Base-by-base conservation (phyloP, 1,284 basidiomycete genomes). In the Abortiporus biennis region DNA sequence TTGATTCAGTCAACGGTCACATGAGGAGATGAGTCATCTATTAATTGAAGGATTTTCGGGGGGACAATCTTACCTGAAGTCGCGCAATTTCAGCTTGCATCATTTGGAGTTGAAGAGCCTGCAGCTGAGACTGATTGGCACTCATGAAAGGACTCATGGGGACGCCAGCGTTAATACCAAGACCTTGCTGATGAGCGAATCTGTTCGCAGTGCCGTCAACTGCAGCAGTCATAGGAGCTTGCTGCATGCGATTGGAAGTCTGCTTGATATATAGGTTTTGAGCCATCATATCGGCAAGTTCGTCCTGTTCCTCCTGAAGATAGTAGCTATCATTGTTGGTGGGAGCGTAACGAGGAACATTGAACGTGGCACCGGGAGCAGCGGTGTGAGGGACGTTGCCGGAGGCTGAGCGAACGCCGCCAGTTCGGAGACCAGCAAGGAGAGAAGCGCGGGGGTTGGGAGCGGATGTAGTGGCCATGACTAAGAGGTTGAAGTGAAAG, bases 381-480 rank as follows among this genome's bases (percentile, higher is more conserved):
- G 84, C 80, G 36, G 83, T 80, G 61, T 84, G 80, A 35, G 85
- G 83, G 20, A 76, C 62, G 51, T 59, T 52, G 53, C 69, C 66
- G 48, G 84, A 80, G 34, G 72, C 59, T 13, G 85, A 78, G 54
- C 86, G 83, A 47, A 89, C 87, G 42, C 86, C 86, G 61, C 87
- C 86, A 43, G 86, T 90, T 61, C 86, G 84, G 56, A 90, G 85
- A 54, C 84, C 85, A 49, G 83, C 73, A 63, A 90, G 84, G 55
- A 90, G 82, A 49, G 85, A 85, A 44, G 86, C 86, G 56, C 86
- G 84, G 52, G 72, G 68, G 65, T 74, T 82, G 58, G 74, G 65
- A 37, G 71, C 61, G 51, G 71, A 68, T 57, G 71, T 66, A 62
- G 79, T 68, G 58, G 76, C 68, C 78, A 82, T 80, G 60, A 47